Evolutionary conservation across 345 rosid species (phyloP).

Genomic region (Luvunga scandens): DNA sequence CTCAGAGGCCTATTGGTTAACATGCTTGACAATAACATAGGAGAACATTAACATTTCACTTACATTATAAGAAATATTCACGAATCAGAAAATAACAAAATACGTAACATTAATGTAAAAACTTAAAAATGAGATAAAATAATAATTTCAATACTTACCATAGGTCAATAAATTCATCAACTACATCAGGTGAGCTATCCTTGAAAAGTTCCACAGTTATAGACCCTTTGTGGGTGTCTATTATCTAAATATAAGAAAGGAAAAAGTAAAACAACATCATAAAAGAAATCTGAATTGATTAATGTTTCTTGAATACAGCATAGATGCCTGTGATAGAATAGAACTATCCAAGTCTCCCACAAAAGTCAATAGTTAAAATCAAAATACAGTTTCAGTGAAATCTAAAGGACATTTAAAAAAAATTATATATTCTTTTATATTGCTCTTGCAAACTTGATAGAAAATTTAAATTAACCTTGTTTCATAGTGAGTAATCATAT

Average conservation of each 20-base stretch:
- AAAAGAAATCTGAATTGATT: not conserved
- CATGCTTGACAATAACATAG: not conserved
- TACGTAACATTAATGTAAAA: not conserved
- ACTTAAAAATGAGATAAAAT: not conserved
- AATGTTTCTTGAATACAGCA: not conserved
- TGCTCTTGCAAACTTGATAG: not conserved
- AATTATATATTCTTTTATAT: not conserved
- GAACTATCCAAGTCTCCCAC: not conserved
- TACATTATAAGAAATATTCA: not conserved
- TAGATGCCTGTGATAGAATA: not conserved
- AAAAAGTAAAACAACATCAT: not conserved
- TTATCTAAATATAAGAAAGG: slow-evolving; percentile 36
- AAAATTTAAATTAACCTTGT: not conserved
- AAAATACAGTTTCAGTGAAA: not conserved
- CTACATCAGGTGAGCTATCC: slow-evolving; percentile 58
- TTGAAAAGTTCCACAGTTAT: slow-evolving; percentile 66
- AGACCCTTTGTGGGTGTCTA: slow-evolving; percentile 63
- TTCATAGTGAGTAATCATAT: not conserved
- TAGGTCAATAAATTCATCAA: slow-evolving; percentile 64
- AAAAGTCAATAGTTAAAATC: not conserved
- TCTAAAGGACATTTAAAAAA: not conserved
- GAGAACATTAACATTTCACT: not conserved
- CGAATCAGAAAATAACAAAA: not conserved
- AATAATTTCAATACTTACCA: slow-evolving; percentile 32
- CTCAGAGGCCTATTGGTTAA: not conserved